Evolutionary conservation across 306 rosid genomes (phyloP).

Genomic region (Quercus mongolica): DNA sequence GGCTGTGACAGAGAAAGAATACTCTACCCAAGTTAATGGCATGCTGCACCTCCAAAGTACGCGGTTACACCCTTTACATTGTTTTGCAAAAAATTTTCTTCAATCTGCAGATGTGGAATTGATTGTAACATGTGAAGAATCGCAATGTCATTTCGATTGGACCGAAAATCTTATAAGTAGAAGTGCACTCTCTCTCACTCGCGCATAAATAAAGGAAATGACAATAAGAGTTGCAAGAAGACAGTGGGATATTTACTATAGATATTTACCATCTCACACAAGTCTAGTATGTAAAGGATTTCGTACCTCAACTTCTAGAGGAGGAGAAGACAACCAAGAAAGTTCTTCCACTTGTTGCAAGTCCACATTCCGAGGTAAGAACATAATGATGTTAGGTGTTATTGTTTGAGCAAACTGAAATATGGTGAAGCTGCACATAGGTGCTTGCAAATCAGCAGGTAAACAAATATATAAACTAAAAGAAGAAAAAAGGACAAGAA

Average conservation of each 20-base stretch:
- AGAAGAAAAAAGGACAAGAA: not conserved
- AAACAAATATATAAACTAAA: not conserved
- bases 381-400: slow-evolving; percentile 35
- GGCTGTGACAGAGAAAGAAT: not conserved
- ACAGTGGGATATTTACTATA: not conserved
- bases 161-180: not conserved
- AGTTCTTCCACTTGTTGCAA: slow-evolving; percentile 28
- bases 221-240: not conserved
- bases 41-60: slow-evolving; percentile 26
- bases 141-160: not conserved
- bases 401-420: slow-evolving; percentile 35
- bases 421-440: slow-evolving; percentile 13
- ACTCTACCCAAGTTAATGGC: not conserved
- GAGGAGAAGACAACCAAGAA: slow-evolving; percentile 41
- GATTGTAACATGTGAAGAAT: not conserved
- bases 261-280: not conserved
- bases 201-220: not conserved
- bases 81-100: slow-evolving; percentile 22
- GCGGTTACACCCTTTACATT: slow-evolving; percentile 25
- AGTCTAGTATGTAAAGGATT: not conserved
- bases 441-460: not conserved
- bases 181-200: not conserved
- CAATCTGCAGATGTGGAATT: slow-evolving; percentile 22
- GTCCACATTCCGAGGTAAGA: slow-evolving; percentile 33
- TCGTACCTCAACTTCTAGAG: slow-evolving; percentile 29